Conservation (phyloP, 371 early-diverging fungal genomes). For the Mucor sp. region DNA sequence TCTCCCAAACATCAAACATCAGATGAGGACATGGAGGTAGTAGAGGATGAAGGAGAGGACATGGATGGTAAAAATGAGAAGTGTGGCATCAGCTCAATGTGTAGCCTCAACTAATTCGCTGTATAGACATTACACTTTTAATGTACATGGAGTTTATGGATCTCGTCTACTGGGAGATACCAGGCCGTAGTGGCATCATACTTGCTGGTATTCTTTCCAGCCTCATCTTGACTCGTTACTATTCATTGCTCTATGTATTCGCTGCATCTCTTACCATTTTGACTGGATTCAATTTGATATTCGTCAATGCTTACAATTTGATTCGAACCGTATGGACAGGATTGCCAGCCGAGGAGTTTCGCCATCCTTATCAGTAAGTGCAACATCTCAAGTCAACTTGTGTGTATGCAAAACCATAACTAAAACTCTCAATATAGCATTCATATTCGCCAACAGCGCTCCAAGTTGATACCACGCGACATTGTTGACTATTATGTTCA, state of each 20-base stretch:
- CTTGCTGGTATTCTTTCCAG: conserved; percentile 31
- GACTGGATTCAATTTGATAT: conserved; percentile 52
- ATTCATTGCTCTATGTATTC: conserved; percentile 50
- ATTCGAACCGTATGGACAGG: conserved; percentile 39
- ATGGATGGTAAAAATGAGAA: neutral
- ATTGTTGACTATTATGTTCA: conserved; percentile 26
- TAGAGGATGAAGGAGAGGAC: neutral
- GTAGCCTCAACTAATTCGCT: neutral
- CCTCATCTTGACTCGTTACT: conserved; percentile 50
- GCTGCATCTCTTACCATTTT: conserved; percentile 46
- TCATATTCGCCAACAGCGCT: conserved; percentile 28
- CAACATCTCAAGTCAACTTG: neutral
- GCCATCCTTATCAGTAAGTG: conserved; percentile 41
- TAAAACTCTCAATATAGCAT: conserved; percentile 17
- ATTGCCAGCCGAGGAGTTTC: conserved; percentile 31
- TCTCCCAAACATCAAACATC: conserved; percentile 1
- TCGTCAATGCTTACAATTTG: conserved; percentile 47
- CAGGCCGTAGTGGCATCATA: conserved; percentile 40
- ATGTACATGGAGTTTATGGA: conserved; percentile 9
- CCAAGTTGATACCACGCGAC: conserved; percentile 29
- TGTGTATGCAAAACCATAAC: neutral
- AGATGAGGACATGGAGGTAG: neutral
- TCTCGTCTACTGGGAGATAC: conserved; percentile 55
- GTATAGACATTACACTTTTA: conserved; percentile 4
- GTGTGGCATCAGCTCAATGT: neutral